Evolutionary conservation across 257 asterid species (phyloP).

Genomic region (Cinchona pubescens): DNA sequence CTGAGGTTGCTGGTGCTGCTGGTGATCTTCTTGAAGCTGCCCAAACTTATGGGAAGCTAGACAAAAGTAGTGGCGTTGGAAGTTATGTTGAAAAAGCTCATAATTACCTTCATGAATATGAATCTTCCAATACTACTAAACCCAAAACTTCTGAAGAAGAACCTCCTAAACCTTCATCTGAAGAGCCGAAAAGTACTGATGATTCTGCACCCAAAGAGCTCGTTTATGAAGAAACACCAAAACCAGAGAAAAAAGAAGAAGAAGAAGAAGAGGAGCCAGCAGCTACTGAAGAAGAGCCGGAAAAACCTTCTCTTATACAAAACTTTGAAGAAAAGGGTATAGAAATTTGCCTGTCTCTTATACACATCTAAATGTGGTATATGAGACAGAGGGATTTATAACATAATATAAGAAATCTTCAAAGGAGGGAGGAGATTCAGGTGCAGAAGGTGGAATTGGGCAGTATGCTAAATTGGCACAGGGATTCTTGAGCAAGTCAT

Average conservation of each 20-base stretch:
- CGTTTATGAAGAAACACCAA: too few species aligned
- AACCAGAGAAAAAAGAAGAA: neutral
- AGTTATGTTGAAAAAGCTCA: constrained; percentile 13
- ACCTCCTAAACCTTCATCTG: too few species aligned
- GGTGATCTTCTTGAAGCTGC: constrained; percentile 55
- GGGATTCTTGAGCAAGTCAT: constrained; percentile 45
- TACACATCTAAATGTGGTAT: too few species aligned
- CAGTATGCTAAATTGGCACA: constrained; percentile 32
- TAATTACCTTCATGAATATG: constrained; percentile 13
- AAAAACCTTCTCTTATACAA: too few species aligned
- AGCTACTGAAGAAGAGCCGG: constrained; percentile 2
- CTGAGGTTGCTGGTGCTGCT: constrained; percentile 47
- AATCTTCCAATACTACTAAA: neutral
- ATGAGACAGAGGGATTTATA: too few species aligned
- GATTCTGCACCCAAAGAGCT: neutral
- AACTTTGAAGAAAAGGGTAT: too few species aligned
- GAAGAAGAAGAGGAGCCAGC: neutral
- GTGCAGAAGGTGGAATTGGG: constrained; percentile 5
- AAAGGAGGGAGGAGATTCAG: neutral
- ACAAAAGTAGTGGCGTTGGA: constrained; percentile 11
- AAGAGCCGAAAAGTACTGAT: neutral
- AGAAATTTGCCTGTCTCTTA: too few species aligned
- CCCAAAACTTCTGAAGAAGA: neutral
- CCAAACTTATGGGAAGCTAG: constrained; percentile 49
- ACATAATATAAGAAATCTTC: too few species aligned